These are phyloP conservation scores for Pogostemon cablin DNA, from an alignment of 257 asterid genomes.

Conservation along the genomic window DNA sequence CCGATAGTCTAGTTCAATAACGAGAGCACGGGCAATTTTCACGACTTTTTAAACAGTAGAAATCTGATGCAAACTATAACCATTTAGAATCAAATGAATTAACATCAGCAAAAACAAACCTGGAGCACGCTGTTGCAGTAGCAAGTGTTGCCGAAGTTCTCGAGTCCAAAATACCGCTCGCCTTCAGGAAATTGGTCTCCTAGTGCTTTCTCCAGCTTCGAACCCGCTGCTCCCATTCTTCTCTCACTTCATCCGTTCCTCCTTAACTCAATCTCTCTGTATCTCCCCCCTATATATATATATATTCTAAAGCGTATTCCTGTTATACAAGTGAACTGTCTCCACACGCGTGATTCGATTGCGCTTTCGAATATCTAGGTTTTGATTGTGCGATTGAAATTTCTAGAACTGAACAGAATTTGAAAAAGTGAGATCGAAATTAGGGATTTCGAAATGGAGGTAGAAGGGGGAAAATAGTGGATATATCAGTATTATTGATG, in stretches of 20 bases:
- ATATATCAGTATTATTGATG: slow-evolving; percentile 29
- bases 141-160: slow-evolving; percentile 68
- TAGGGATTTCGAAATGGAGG: slow-evolving; percentile 30
- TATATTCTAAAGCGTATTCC: slow-evolving; percentile 10
- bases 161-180: slow-evolving; percentile 64
- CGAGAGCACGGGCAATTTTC: slow-evolving; percentile 18
- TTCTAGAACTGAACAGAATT: not conserved
- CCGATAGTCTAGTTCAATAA: slow-evolving; percentile 18
- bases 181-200: slow-evolving; percentile 73
- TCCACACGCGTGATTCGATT: slow-evolving; percentile 26
- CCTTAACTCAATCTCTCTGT: slow-evolving; percentile 20
- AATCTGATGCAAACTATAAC: slow-evolving; percentile 13
- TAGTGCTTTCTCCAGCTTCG: slow-evolving; percentile 64
- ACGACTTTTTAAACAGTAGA: not conserved
- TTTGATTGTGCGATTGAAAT: slow-evolving; percentile 13
- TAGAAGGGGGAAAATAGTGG: not conserved
- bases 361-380: slow-evolving; percentile 27
- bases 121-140: slow-evolving; percentile 70
- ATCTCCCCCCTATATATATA: not conserved
- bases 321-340: slow-evolving; percentile 23
- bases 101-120: slow-evolving; percentile 47
- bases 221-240: slow-evolving; percentile 66
- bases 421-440: slow-evolving; percentile 26
- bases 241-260: slow-evolving; percentile 48
- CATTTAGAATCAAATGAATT: slow-evolving; percentile 26